A percentile compares a stretch with the other conserved stretches of the same genome.
These are phyloP conservation scores for Mortierella sp. DNA, from an alignment of 371 early-diverging fungal species.

Conservation along the genomic window DNA sequence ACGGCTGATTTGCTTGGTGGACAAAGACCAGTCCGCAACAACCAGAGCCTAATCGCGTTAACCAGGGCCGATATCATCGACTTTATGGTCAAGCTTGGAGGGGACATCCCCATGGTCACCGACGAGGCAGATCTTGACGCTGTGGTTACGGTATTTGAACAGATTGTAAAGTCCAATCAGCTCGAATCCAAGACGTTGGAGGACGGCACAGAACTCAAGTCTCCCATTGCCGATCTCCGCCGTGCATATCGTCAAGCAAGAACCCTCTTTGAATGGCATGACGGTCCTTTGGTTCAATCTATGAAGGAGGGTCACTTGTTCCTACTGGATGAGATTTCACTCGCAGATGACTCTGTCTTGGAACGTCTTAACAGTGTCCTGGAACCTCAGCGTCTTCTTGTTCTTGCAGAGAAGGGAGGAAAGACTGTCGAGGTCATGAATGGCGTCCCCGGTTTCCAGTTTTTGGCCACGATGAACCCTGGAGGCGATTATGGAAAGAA, in stretches of 20 bases:
- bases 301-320: conserved; percentile 96
- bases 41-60: conserved; percentile 58
- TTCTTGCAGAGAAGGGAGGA: conserved; percentile 94
- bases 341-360: conserved; percentile 99
- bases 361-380: conserved; percentile 99
- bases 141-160: conserved; percentile 49
- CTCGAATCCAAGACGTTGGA: conserved; percentile 41
- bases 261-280: conserved; percentile 93
- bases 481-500: conserved; percentile 99
- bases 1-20: conserved; percentile 98
- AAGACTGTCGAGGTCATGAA: conserved; percentile 77
- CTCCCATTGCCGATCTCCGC: conserved; percentile 34
- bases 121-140: conserved; percentile 49
- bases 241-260: conserved; percentile 51
- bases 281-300: conserved; percentile 95
- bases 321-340: conserved; percentile 99
- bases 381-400: conserved; percentile 91
- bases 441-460: conserved; percentile 84
- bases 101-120: conserved; percentile 30
- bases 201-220: conserved; percentile 32
- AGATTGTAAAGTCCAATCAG: conserved; percentile 29
- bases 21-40: conserved; percentile 92
- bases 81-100: conserved; percentile 28
- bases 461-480: conserved; percentile 99
- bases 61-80: conserved; percentile 54